Conservation (phyloP, 2,329 filamentous ascomycete genomes). For the Amauroascus niger region DNA sequence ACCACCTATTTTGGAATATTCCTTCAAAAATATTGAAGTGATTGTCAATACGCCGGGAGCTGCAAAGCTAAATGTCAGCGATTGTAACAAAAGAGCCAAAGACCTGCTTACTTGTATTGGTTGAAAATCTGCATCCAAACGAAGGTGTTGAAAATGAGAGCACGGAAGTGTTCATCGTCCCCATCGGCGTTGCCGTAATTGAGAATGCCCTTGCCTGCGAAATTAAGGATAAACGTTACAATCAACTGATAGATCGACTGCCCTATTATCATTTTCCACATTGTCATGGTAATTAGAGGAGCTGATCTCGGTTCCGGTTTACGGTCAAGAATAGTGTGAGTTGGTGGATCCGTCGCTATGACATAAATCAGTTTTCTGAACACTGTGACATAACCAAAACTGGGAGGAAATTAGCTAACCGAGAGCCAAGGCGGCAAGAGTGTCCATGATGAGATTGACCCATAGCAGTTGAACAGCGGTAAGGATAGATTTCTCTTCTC, state of each 20-base stretch:
- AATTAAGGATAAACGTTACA: conserved; percentile 76
- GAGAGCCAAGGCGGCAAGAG: conserved; percentile 77
- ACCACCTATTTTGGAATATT: conserved; percentile 40
- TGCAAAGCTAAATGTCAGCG: conserved; percentile 10
- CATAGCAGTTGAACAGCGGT: conserved; percentile 87
- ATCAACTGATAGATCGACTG: conserved; percentile 81
- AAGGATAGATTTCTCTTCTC: conserved; percentile 61
- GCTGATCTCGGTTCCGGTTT: conserved; percentile 68
- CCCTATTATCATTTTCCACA: conserved; percentile 99
- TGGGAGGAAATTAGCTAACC: conserved; percentile 2
- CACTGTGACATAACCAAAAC: background rate
- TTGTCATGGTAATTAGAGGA: conserved; percentile 73
- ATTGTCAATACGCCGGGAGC: conserved; percentile 18
- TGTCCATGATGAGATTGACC: conserved; percentile 98
- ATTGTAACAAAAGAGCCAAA: background rate
- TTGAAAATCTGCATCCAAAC: conserved; percentile 98
- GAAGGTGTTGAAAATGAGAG: conserved; percentile 93
- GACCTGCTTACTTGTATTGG: conserved; percentile 17
- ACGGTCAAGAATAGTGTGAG: conserved; percentile 66
- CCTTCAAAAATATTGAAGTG: conserved; percentile 24
- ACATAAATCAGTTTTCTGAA: conserved; percentile 5
- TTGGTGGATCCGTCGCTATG: conserved; percentile 70
- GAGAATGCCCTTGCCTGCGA: conserved; percentile 54
- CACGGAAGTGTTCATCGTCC: conserved; percentile 51
- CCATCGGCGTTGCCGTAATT: conserved; percentile 39